Evolutionary conservation across 2,329 filamentous ascomycete species (phyloP).

Genomic region (Penicillium griseofulvum): DNA sequence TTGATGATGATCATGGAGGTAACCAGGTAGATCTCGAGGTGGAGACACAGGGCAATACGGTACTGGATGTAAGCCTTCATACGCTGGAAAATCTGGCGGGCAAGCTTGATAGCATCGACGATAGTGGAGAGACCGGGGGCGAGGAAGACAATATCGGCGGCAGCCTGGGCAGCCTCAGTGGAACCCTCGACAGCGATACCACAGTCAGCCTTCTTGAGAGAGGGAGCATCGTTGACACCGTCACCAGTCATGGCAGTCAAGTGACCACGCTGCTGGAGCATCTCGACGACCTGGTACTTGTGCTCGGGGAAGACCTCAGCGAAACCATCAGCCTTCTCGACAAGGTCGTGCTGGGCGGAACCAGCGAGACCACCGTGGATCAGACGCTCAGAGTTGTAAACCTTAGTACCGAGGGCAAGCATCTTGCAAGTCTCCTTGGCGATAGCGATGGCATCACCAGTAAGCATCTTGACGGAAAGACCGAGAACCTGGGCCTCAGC

Average conservation of each 20-base stretch:
- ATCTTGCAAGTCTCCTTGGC: constrained; percentile 82
- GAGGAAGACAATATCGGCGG: constrained; percentile 72
- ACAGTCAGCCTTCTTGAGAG: constrained; percentile 71
- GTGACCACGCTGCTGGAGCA: constrained; percentile 70
- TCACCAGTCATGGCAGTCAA: constrained; percentile 75
- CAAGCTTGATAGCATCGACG: constrained; percentile 70
- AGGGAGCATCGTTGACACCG: constrained; percentile 72
- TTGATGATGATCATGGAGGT: constrained; percentile 78
- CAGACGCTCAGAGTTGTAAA: constrained; percentile 76
- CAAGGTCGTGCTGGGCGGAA: constrained; percentile 71
- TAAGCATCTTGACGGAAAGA: constrained; percentile 78
- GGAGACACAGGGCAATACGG: constrained; percentile 71
- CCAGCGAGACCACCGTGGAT: constrained; percentile 73
- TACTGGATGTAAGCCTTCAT: constrained; percentile 78
- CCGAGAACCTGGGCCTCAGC: constrained; percentile 72
- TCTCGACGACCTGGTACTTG: constrained; percentile 74
- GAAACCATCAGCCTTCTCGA: constrained; percentile 71
- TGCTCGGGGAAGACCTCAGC: constrained; percentile 73
- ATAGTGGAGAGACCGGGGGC: constrained; percentile 70
- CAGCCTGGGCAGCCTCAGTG: constrained; percentile 69
- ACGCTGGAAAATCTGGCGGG: constrained; percentile 72
- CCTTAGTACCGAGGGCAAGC: constrained; percentile 74
- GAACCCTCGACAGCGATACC: constrained; percentile 72
- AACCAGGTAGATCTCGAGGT: constrained; percentile 73
- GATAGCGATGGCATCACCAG: constrained; percentile 75